phyloP scores from a whole-genome alignment of 768 basidiomycete species.

The Termitomyces sp. region DNA sequence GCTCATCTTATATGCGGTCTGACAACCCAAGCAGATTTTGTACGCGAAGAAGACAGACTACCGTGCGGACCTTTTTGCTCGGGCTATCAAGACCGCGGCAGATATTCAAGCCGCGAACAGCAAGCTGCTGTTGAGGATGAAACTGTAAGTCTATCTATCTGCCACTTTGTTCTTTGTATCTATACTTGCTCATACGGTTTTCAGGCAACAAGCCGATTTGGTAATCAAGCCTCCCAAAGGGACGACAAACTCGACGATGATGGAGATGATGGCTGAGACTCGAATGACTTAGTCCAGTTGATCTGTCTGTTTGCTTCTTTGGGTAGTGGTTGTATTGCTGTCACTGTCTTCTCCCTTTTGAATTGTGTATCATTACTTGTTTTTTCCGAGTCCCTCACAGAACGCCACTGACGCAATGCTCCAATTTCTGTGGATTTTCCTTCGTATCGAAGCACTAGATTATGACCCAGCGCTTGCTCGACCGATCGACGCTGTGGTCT shows the following conservation, averaged over 20 bases:
- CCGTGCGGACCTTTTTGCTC: slow-evolving; percentile 70
- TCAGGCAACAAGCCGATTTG: slow-evolving; percentile 79
- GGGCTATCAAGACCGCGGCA: slow-evolving; percentile 68
- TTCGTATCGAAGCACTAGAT: too few species aligned
- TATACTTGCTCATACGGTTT: not conserved
- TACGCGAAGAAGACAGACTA: slow-evolving; percentile 78
- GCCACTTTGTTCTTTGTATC: not conserved
- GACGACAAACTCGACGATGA: slow-evolving; percentile 21
- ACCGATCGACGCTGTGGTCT: too few species aligned
- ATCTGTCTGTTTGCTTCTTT: not conserved
- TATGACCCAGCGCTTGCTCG: too few species aligned
- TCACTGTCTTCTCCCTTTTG: not conserved
- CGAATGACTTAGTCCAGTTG: not conserved
- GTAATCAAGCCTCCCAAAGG: slow-evolving; percentile 64
- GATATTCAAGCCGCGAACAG: slow-evolving; percentile 72
- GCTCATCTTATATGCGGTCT: slow-evolving; percentile 3
- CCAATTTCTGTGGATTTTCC: not conserved
- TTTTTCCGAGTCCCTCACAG: not conserved
- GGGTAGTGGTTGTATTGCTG: not conserved
- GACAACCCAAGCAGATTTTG: slow-evolving; percentile 53
- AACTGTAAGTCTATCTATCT: slow-evolving; percentile 45
- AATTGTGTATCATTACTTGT: not conserved
- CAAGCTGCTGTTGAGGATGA: slow-evolving; percentile 80
- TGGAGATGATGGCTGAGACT: slow-evolving; percentile 10
- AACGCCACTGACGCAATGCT: not conserved